Conservation (phyloP, 768 basidiomycete genomes). For the Lactifluus piperatus region DNA sequence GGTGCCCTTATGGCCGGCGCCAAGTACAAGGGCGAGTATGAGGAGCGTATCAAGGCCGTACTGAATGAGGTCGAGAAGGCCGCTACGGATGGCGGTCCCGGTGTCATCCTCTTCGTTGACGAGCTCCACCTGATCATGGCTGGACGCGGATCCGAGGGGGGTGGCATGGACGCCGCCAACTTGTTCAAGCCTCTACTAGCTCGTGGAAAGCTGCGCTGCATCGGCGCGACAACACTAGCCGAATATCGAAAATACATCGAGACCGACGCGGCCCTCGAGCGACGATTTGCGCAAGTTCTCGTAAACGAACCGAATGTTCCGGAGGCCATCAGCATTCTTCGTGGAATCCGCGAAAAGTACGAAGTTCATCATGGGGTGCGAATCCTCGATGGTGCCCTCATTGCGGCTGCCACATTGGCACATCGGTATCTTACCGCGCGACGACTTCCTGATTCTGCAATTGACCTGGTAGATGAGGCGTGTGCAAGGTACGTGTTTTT, state of each 20-base stretch:
- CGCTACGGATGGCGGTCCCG: slow-evolving; percentile 53
- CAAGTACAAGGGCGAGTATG: slow-evolving; percentile 93
- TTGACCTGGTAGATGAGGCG: slow-evolving; percentile 89
- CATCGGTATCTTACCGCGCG: slow-evolving; percentile 86
- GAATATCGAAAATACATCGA: slow-evolving; percentile 94
- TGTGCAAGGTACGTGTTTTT: slow-evolving; percentile 58
- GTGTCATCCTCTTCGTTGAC: slow-evolving; percentile 91
- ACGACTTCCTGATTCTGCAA: slow-evolving; percentile 76
- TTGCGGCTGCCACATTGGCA: slow-evolving; percentile 83
- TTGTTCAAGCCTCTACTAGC: slow-evolving; percentile 89
- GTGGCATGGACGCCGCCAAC: slow-evolving; percentile 92
- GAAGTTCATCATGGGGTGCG: slow-evolving; percentile 82
- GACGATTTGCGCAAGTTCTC: slow-evolving; percentile 88
- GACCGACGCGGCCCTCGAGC: slow-evolving; percentile 83
- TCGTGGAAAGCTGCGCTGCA: slow-evolving; percentile 67
- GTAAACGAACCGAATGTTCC: slow-evolving; percentile 86
- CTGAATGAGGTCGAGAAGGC: slow-evolving; percentile 91
- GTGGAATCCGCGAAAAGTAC: slow-evolving; percentile 92
- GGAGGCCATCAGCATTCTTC: slow-evolving; percentile 87
- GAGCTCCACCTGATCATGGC: slow-evolving; percentile 94
- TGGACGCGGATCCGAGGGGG: slow-evolving; percentile 68
- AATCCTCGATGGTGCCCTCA: slow-evolving; percentile 82
- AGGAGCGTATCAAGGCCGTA: slow-evolving; percentile 90
- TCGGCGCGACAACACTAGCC: slow-evolving; percentile 87
- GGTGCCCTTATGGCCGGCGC: slow-evolving; percentile 92